Evolutionary conservation across 2,329 filamentous ascomycete genomes (phyloP), one percentile per base, ranked within the genome.

Genomic region (Colletotrichum scovillei): DNA sequence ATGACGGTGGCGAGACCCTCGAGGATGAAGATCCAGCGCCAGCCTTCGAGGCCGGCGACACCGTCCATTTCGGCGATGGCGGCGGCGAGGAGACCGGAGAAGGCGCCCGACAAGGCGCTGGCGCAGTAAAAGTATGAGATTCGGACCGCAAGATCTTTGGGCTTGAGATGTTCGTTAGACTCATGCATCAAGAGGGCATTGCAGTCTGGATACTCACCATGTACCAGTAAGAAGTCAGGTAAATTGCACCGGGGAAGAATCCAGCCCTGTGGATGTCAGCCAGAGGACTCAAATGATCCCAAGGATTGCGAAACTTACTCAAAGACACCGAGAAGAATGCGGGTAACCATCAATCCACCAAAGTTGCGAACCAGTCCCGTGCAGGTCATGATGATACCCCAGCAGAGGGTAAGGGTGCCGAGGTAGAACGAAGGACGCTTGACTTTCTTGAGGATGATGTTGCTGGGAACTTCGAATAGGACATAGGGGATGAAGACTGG

Each of bases 101-200:
- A 92, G 0, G 89, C 92, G 0, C 92, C 92, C 0, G 91, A 91
- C 0, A 94, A 82, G 0, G 92, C 91, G 0, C 92, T 92, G 0
- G 91, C 91, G 4, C 90, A 92, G 83, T 93, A 94, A 83, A 93
- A 93, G 42, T 93, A 89, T 2, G 92, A 55, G 92, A 90, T 89
- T 73, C 78, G 65, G 63, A 76, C 16, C 74, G 74, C 66, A 60
- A 77, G n/a, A 75, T 70, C 73, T 76, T 85, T 75, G 9, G 76
- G 76, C 76, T 80, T 93, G 85, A 60, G 76, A 76, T 26, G 76
- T 76, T 3, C 79, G 42, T 49, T 49, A 49, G 42, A 19, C 4
- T 4, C 3, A 22, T 9, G 0, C 6, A 4, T 19, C 19, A 49
- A 49, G 19, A 3, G 42, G 3, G 8, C 8, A 8, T 49, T 22